Percentiles rank a stretch among this genome's conserved stretches.
Evolutionary conservation across 345 rosid species (phyloP).

Genomic region (Clausena lansium): DNA sequence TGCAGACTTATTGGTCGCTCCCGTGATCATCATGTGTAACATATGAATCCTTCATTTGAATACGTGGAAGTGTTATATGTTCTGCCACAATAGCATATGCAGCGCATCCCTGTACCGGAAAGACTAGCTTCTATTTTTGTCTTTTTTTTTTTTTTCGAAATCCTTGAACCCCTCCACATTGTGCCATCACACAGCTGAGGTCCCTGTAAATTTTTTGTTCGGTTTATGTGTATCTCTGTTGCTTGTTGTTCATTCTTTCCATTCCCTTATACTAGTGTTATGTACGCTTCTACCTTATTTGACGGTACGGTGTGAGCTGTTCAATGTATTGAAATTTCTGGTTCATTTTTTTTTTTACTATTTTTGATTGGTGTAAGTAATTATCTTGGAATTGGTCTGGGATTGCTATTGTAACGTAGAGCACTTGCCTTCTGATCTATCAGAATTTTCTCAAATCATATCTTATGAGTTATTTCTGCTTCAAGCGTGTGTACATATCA

Average conservation of each 20-base stretch:
- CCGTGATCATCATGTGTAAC: conserved; percentile 38
- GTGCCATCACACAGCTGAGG: conserved; percentile 24
- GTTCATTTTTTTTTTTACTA: neutral
- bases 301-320: conserved; percentile 10
- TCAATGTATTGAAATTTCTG: conserved; percentile 16
- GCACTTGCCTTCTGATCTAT: neutral
- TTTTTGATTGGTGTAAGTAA: neutral
- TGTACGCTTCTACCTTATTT: neutral
- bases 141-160: no score
- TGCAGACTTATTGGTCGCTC: conserved; percentile 85
- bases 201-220: conserved; percentile 30
- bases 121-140: neutral
- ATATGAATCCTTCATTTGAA: conserved; percentile 12
- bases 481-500: no score
- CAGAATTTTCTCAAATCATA: neutral
- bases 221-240: conserved; percentile 12
- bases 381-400: neutral
- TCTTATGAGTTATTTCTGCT: neutral
- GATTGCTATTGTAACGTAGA: conserved; percentile 1
- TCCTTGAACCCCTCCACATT: conserved; percentile 22
- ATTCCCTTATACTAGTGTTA: neutral
- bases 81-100: conserved; percentile 3
- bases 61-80: neutral
- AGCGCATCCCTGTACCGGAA: conserved; percentile 8
- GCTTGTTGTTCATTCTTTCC: conserved; percentile 6